Percentiles rank a stretch among this genome's conserved stretches.
These are phyloP conservation scores for Bassia scoparia DNA, from an alignment of 148 eudicot species.

Conservation along the genomic window DNA sequence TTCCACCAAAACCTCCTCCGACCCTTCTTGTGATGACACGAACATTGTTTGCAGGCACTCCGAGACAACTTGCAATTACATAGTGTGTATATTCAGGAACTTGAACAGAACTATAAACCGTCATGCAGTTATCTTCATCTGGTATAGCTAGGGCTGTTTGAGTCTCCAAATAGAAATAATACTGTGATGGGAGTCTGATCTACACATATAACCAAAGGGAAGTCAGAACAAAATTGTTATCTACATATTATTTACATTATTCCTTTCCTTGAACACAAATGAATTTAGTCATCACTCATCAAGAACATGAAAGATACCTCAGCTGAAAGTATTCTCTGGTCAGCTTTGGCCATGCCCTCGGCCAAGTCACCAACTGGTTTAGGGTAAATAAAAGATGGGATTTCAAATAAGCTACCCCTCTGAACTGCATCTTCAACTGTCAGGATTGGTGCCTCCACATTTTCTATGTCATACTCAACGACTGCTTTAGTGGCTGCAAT, in stretches of 20 bases:
- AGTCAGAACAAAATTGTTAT: background rate
- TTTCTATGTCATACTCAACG: conserved; percentile 61
- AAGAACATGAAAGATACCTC: conserved; percentile 45
- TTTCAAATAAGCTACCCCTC: conserved; percentile 60
- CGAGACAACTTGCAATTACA: conserved; percentile 71
- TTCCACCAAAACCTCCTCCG: conserved; percentile 98
- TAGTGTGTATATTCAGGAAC: conserved; percentile 62
- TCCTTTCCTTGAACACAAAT: background rate
- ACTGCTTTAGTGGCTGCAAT: conserved; percentile 59
- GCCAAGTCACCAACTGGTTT: conserved; percentile 66
- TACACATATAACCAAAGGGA: conserved; percentile 30
- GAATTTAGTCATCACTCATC: background rate
- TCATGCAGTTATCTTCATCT: conserved; percentile 90
- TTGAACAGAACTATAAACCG: conserved; percentile 75
- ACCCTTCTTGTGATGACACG: conserved; percentile 92
- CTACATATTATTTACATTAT: too few species aligned
- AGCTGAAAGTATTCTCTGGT: conserved; percentile 70
- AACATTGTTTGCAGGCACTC: conserved; percentile 74
- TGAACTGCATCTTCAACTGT: conserved; percentile 92
- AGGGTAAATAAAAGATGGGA: conserved; percentile 53
- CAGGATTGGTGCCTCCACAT: conserved; percentile 74
- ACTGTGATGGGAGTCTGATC: conserved; percentile 80
- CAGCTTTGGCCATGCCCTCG: conserved; percentile 90
- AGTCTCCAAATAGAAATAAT: conserved; percentile 81
- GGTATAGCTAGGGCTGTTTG: conserved; percentile 82